Evolutionary conservation across 2,329 filamentous ascomycete genomes (phyloP).

Genomic region (Botrytis cinerea): DNA sequence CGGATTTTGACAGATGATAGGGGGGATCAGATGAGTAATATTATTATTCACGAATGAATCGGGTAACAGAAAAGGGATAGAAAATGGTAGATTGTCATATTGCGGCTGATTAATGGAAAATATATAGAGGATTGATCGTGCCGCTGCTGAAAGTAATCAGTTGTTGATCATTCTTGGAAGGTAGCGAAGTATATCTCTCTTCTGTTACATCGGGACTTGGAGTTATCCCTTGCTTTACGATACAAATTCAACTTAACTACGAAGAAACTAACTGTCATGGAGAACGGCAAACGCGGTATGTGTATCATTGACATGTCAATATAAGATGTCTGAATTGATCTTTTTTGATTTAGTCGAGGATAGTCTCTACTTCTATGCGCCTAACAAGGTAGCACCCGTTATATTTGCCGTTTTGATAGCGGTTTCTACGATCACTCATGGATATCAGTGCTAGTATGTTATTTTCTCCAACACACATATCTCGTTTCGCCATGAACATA

Average conservation of each 20-base stretch:
- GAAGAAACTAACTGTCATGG: background rate
- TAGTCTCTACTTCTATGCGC: slow-evolving; percentile 52
- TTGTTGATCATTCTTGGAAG: background rate
- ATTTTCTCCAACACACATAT: background rate
- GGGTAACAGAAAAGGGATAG: background rate
- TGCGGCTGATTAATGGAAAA: background rate
- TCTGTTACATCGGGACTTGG: background rate
- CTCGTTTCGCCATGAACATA: background rate
- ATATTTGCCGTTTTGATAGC: slow-evolving; percentile 53
- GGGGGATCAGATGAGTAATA: background rate
- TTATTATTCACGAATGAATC: background rate
- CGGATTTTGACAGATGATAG: background rate
- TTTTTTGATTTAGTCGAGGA: slow-evolving; percentile 32
- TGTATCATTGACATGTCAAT: background rate
- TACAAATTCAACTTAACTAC: background rate
- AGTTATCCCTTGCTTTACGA: background rate
- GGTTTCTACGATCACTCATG: slow-evolving; percentile 50
- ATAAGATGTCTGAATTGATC: background rate
- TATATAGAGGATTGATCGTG: background rate
- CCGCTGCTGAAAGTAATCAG: background rate
- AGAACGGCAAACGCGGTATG: slow-evolving; percentile 26
- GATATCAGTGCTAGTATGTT: slow-evolving; percentile 58
- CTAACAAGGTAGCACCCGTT: slow-evolving; percentile 56
- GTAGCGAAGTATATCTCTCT: background rate
- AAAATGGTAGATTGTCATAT: background rate